Base-by-base conservation (phyloP, 2,329 filamentous ascomycete genomes). In the Colletotrichum lupini region DNA sequence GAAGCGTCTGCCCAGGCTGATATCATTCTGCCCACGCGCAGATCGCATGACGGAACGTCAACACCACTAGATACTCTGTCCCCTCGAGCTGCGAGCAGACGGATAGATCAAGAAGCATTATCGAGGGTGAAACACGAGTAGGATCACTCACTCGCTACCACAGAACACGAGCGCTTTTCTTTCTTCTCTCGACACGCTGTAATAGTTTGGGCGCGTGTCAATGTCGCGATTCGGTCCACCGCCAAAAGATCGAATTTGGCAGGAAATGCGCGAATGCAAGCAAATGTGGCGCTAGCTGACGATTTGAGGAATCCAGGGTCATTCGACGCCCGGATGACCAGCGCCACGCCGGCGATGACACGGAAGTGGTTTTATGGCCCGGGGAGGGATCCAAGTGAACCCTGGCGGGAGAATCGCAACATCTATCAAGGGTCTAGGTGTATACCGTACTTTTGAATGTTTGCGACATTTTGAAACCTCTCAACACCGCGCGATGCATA, bases 1-100 rank as follows among this genome's bases (percentile, higher is more conserved):
- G 22, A 42, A 30, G 60, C 32, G 28, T 63, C 49, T 46, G 42
- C 35, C 49, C 8, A 57, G 11, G 22, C 63, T 66, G 26, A 52
- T 67, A 52, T 59, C 68, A 61, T 37, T 53, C 28, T 52, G 59
- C 42, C 26, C 24, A 32, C 19, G 26, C 26, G 46, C 60, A 28
- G 60, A 63, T 63, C 60, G 46, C 46, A 63, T 53, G 28, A 63
- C 46, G 60, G 11, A 24, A n/a, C n/a, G 30, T 63, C 12, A 12
- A 32, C 55, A 58, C 12, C 42, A 49, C 19, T 49, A 32, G 8
- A 32, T 32, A n/a, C 42, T 22, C 4, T 2, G n/a, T 19, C 16
- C 19, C 9, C 8, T n/a, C 8, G 42, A 49, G 42, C 19, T 49
- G 42, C 19, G 19, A 42, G 16, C 14, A 49, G n/a, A 49, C 42